Percentiles rank a stretch among this genome's conserved stretches.
phyloP scores from a whole-genome alignment of 495 filamentous ascomycete genomes.

The Schizothecium vesticola region DNA sequence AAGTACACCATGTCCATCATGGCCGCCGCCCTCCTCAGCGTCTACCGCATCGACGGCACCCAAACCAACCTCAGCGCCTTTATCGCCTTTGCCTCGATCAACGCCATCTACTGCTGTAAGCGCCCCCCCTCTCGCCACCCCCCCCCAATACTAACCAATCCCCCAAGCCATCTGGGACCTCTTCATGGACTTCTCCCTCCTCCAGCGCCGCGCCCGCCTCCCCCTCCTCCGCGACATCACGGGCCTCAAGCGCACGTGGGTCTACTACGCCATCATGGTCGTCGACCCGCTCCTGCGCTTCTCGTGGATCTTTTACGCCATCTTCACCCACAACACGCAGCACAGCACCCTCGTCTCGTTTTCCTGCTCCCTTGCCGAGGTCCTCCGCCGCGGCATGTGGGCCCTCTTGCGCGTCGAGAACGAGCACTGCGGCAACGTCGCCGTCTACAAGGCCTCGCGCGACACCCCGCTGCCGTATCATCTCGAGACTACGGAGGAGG shows the following conservation, averaged over 20 bases:
- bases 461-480: slow-evolving; percentile 79
- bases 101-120: slow-evolving; percentile 74
- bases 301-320: slow-evolving; percentile 92
- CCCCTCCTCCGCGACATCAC: slow-evolving; percentile 73
- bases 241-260: slow-evolving; percentile 67
- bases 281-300: slow-evolving; percentile 86
- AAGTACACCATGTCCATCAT: slow-evolving; percentile 87
- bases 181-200: slow-evolving; percentile 90
- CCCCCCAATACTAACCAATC: background rate
- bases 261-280: slow-evolving; percentile 81
- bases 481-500: slow-evolving; percentile 33
- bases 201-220: slow-evolving; percentile 65
- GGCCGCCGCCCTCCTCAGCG: slow-evolving; percentile 65
- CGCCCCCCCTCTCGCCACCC: background rate
- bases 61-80: slow-evolving; percentile 57
- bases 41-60: slow-evolving; percentile 70
- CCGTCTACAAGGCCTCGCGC: slow-evolving; percentile 73
- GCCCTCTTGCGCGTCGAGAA: slow-evolving; percentile 92
- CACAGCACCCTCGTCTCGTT: slow-evolving; percentile 77
- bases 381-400: slow-evolving; percentile 81
- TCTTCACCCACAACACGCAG: slow-evolving; percentile 70
- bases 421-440: slow-evolving; percentile 86
- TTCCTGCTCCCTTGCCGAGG: slow-evolving; percentile 67
- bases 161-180: slow-evolving; percentile 78
- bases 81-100: slow-evolving; percentile 71